These are phyloP conservation scores for Hypsizygus ulmarius DNA, from an alignment of 1,284 basidiomycete species.

Conservation along the genomic window DNA sequence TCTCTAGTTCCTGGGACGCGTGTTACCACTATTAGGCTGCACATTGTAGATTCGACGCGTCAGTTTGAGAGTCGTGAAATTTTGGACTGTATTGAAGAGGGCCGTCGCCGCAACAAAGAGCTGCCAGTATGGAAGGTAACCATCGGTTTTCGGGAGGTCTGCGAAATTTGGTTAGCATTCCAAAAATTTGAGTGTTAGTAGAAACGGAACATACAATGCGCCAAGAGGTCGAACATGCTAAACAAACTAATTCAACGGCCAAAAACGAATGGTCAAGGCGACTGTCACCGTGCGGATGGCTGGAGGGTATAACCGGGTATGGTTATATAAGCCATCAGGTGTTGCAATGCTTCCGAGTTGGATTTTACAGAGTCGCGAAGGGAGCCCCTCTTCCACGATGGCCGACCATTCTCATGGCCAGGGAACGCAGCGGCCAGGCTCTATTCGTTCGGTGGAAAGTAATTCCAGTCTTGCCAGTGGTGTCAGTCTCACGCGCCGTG, in stretches of 20 bases:
- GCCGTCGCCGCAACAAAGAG: conserved; percentile 74
- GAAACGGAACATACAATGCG: conserved; percentile 13
- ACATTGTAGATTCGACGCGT: conserved; percentile 77
- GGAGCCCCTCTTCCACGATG: conserved; percentile 19
- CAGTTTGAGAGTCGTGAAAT: conserved; percentile 73
- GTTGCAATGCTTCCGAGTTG: conserved; percentile 12
- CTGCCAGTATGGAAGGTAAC: conserved; percentile 85
- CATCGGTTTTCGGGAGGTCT: conserved; percentile 62
- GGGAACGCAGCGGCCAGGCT: conserved; percentile 30
- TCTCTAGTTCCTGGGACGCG: neutral
- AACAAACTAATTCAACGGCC: neutral
- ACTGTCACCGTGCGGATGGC: neutral
- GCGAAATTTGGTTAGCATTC: conserved; percentile 6
- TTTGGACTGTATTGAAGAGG: conserved; percentile 83
- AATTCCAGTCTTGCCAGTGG: conserved; percentile 40
- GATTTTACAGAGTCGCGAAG: conserved; percentile 12
- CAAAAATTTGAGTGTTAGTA: neutral
- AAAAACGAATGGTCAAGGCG: neutral
- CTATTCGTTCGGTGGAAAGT: conserved; percentile 44
- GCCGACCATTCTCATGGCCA: conserved; percentile 19
- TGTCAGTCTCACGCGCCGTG: conserved; percentile 40
- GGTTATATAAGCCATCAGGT: conserved; percentile 11
- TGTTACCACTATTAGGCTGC: conserved; percentile 42
- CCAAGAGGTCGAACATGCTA: conserved; percentile 10
- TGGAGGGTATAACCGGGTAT: neutral